These are phyloP conservation scores for Coemansia sp. DNA, from an alignment of 192 early-diverging fungal genomes.

Conservation along the genomic window DNA sequence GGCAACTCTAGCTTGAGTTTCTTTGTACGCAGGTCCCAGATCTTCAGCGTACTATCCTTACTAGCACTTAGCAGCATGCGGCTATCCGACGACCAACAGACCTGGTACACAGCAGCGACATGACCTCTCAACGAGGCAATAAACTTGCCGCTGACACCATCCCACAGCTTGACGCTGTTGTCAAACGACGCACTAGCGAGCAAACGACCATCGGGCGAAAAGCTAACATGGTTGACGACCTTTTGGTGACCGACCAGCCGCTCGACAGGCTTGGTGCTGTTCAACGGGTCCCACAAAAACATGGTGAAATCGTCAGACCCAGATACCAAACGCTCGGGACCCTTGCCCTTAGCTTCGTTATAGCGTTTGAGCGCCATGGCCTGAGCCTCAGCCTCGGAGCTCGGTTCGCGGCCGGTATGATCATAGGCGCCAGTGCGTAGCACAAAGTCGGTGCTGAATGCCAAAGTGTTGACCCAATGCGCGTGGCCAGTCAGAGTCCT, in stretches of 20 bases:
- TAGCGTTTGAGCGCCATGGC: constrained; percentile 80
- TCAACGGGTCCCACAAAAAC: constrained; percentile 90
- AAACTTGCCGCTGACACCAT: constrained; percentile 87
- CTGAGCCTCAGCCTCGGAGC: constrained; percentile 70
- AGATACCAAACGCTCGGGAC: constrained; percentile 83
- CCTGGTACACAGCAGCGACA: constrained; percentile 96
- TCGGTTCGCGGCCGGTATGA: constrained; percentile 71
- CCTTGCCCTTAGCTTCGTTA: constrained; percentile 65
- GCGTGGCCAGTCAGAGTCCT: constrained; percentile 90
- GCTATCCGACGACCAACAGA: constrained; percentile 92
- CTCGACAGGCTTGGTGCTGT: constrained; percentile 79
- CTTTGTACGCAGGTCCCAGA: constrained; percentile 90
- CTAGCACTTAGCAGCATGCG: constrained; percentile 89
- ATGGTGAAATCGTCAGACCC: constrained; percentile 98
- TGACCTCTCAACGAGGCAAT: constrained; percentile 92
- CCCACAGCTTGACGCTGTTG: constrained; percentile 98
- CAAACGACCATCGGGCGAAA: constrained; percentile 88
- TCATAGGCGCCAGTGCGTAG: constrained; percentile 91
- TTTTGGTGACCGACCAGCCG: constrained; percentile 95
- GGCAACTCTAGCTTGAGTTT: too few species aligned
- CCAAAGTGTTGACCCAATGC: constrained; percentile 96
- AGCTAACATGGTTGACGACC: constrained; percentile 91
- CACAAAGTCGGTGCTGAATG: constrained; percentile 89
- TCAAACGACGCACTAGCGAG: constrained; percentile 96
- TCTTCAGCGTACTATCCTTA: constrained; percentile 91